Conservation (phyloP, 805 yeast genomes). For the Myxozyma geophila region DNA sequence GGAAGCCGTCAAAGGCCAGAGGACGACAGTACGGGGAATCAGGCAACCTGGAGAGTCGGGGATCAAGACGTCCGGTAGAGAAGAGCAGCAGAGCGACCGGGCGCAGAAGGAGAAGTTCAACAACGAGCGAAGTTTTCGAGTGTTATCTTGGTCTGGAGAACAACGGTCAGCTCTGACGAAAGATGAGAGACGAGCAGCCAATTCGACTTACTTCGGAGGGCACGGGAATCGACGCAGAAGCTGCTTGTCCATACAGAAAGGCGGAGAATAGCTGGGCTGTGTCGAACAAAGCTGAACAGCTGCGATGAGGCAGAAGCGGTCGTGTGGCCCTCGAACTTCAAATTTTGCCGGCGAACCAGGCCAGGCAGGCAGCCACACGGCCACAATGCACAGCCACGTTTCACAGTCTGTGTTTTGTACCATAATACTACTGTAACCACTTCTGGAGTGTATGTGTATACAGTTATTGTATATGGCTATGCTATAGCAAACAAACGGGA, state of each 20-base stretch:
- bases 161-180: neutral
- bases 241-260: conserved; percentile 46
- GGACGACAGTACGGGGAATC: conserved; percentile 10
- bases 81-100: neutral
- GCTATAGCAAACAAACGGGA: too few species aligned
- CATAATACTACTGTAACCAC: too few species aligned
- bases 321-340: conserved; percentile 7
- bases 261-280: neutral
- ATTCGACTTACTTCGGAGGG: conserved; percentile 42
- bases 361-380: conserved; percentile 5
- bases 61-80: neutral
- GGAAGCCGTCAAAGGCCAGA: neutral
- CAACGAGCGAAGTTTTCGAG: neutral
- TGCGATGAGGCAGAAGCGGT: conserved; percentile 7
- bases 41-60: conserved; percentile 7
- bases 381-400: conserved; percentile 5
- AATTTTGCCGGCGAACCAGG: conserved; percentile 6
- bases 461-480: too few species aligned
- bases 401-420: neutral
- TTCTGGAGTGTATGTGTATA: too few species aligned
- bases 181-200: neutral
- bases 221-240: conserved; percentile 45
- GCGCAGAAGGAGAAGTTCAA: neutral
- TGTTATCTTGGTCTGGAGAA: conserved; percentile 25
- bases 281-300: neutral